Base-by-base conservation (phyloP, 2,329 filamentous ascomycete genomes). In the Neocatenulostroma microsporum region DNA sequence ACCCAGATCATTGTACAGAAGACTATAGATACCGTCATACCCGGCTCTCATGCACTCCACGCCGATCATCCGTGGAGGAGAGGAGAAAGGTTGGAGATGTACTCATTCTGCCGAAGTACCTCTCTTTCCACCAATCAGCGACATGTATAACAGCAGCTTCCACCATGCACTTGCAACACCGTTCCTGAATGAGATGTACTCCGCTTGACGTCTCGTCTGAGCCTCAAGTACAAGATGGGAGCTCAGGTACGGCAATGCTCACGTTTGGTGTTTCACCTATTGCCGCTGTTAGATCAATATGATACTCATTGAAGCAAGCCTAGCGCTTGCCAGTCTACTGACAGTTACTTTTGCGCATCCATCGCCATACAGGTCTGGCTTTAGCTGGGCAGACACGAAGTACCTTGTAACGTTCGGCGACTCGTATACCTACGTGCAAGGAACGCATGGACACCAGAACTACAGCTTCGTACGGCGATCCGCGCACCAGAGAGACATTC, bases 371-470 rank as follows among this genome's bases (percentile, higher is more conserved):
- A 3, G 8, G 3, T 10, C 18, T n/a, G 3, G 18, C 5, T 40
- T 40, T 28, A 27, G 12, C 14, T 48, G 45, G 45, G 30, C 36
- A 27, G 30, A 37, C n/a, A 45, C 41, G 3, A 42, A 40, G 14
- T 27, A 46, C 14, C 24, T 46, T 11, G 53, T 72, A 21, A 66
- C 67, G 3, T 72, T 72, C 35, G 68, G 69, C 2, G 68, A 72
- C 39, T 70, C 66, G 0, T 72, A 71, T 45, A 70, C 70, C 2
- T 76, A 64, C 37, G 62, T 74, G 1, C 70, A 74, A 57, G 73
- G 72, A 8, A 68, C 66, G 1, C 51, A 62, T n/a, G 72, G 72
- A 3, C 64, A 58, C 21, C 56, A 64, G 36, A 69, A 73, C 40
- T 73, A 61, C 46, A 71, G 66, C 37, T 76, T 73, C 54, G 29